Conservation (phyloP, 768 basidiomycete genomes). For the Cubamyces lactineus region DNA sequence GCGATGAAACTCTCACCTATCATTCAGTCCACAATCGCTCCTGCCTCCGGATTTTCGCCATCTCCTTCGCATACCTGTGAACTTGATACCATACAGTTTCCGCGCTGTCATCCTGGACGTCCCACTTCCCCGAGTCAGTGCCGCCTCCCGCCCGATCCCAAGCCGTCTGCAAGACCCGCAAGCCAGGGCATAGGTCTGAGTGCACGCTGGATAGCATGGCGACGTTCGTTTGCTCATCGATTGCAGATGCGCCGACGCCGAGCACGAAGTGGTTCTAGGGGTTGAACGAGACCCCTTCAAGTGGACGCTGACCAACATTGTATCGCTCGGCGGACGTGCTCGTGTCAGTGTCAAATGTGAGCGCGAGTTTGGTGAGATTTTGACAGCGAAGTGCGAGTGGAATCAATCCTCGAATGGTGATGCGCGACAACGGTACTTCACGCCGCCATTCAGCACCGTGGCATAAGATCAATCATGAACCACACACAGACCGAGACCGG, state of each 20-base stretch:
- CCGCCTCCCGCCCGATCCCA: slow-evolving; percentile 9
- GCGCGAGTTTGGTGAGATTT: slow-evolving; percentile 4
- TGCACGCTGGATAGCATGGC: slow-evolving; percentile 16
- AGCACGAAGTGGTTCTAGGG: background rate
- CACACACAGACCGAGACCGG: too few relatives aligned
- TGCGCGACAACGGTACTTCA: background rate
- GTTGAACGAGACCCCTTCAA: slow-evolving; percentile 2
- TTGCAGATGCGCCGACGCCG: slow-evolving; percentile 2
- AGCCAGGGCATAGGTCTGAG: slow-evolving; percentile 19
- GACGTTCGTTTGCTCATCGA: background rate
- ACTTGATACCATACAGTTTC: slow-evolving; percentile 5
- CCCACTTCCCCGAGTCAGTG: background rate
- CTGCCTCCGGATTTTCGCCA: slow-evolving; percentile 16
- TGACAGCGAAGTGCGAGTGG: slow-evolving; percentile 20
- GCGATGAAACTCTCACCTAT: background rate
- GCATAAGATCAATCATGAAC: too few relatives aligned
- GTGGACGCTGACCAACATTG: slow-evolving; percentile 7
- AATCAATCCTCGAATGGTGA: slow-evolving; percentile 19
- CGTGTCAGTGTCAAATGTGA: slow-evolving; percentile 15
- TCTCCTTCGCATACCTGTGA: slow-evolving; percentile 5
- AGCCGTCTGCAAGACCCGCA: slow-evolving; percentile 1
- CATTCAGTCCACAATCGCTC: slow-evolving; percentile 11
- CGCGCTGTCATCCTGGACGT: background rate
- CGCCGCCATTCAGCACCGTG: slow-evolving; percentile 15
- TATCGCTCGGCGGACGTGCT: slow-evolving; percentile 11